These are phyloP conservation scores for Magnaporthiopsis poae DNA, from an alignment of 2,329 filamentous ascomycete species.

Conservation along the genomic window DNA sequence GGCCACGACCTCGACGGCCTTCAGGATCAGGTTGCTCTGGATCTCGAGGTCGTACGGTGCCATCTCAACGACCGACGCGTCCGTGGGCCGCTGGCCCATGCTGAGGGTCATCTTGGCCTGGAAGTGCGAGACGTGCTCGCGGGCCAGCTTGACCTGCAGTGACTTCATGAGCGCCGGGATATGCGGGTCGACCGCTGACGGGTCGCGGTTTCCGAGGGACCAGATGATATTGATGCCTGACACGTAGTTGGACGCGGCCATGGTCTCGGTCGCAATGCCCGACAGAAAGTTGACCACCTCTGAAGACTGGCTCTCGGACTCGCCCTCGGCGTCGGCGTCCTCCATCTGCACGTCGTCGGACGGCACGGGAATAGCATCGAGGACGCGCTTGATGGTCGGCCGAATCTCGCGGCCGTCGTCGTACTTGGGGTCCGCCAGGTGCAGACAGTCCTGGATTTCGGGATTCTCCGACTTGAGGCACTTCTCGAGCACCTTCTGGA, in stretches of 20 bases:
- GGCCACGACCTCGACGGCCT: constrained; percentile 86
- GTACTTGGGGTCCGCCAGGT: constrained; percentile 59
- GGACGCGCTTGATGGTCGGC: constrained; percentile 68
- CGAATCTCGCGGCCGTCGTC: constrained; percentile 62
- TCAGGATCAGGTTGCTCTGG: constrained; percentile 85
- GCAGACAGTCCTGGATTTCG: constrained; percentile 87
- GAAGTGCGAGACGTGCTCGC: constrained; percentile 81
- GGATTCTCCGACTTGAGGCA: constrained; percentile 77
- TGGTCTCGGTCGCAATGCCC: constrained; percentile 74
- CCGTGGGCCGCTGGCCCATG: constrained; percentile 16
- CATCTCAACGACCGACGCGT: constrained; percentile 51
- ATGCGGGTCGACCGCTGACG: constrained; percentile 80
- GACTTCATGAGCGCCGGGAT: constrained; percentile 85
- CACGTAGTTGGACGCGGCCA: constrained; percentile 70
- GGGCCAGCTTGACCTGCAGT: constrained; percentile 79
- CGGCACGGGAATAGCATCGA: constrained; percentile 65
- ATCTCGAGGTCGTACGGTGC: constrained; percentile 72
- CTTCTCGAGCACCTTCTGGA: constrained; percentile 87
- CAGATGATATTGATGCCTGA: constrained; percentile 88
- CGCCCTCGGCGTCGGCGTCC: constrained; percentile 73
- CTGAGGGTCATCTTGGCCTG: constrained; percentile 26
- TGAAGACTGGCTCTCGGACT: constrained; percentile 68
- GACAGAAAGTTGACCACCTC: constrained; percentile 81
- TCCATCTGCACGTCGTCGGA: constrained; percentile 60
- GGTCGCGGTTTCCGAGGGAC: constrained; percentile 77